These are phyloP conservation scores for Gymnopus androsaceus DNA, from an alignment of 1,284 basidiomycete species.

Conservation along the genomic window DNA sequence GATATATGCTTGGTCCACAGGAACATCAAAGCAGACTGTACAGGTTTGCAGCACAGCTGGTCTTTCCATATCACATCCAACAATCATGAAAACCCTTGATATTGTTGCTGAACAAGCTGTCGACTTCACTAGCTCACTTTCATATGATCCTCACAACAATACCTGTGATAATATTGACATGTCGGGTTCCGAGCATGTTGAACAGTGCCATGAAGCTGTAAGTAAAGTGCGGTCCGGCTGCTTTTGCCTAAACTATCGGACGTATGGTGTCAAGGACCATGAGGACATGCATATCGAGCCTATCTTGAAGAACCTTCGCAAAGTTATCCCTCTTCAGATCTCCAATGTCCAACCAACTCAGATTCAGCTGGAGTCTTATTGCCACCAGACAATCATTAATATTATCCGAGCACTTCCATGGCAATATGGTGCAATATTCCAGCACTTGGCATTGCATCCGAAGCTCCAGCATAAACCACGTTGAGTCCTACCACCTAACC, in stretches of 20 bases:
- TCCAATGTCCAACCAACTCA: slow-evolving; percentile 3
- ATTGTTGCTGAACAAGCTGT: slow-evolving; percentile 12
- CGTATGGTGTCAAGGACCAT: slow-evolving; percentile 15
- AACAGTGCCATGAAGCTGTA: slow-evolving; percentile 24
- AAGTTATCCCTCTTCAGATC: neutral
- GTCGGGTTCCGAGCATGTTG: slow-evolving; percentile 28
- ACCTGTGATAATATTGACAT: slow-evolving; percentile 18
- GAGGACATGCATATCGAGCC: slow-evolving; percentile 10
- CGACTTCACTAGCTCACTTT: too few relatives aligned
- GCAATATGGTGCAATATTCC: neutral
- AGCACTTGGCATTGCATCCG: neutral
- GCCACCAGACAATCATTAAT: slow-evolving; percentile 5
- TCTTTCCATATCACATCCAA: slow-evolving; percentile 23
- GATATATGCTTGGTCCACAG: slow-evolving; percentile 23
- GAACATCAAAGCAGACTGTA: slow-evolving; percentile 22
- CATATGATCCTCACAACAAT: slow-evolving; percentile 5
- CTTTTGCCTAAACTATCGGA: slow-evolving; percentile 27
- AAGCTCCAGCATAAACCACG: slow-evolving; percentile 8
- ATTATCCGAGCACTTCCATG: slow-evolving; percentile 6
- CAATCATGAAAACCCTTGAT: slow-evolving; percentile 20
- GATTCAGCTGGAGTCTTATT: neutral
- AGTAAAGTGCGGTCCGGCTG: slow-evolving; percentile 33
- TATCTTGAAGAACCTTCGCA: slow-evolving; percentile 5
- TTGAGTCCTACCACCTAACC: slow-evolving; percentile 12
- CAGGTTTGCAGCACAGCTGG: slow-evolving; percentile 24